These are phyloP conservation scores for Talaromyces marneffei DNA, from an alignment of 2,329 filamentous ascomycete species.

Conservation along the genomic window DNA sequence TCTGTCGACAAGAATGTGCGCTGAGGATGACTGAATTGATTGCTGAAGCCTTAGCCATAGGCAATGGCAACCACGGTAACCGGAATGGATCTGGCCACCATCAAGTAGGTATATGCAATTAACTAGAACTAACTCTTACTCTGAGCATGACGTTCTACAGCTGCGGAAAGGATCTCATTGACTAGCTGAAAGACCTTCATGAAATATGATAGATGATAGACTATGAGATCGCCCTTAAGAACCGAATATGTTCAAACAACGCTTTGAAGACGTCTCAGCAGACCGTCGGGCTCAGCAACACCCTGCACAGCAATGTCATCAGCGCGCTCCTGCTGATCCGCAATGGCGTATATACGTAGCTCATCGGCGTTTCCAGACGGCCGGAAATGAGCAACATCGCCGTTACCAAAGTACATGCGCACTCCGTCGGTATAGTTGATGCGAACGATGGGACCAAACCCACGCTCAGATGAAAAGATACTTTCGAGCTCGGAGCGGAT, in stretches of 20 bases:
- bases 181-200: no score
- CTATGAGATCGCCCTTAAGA: neutral
- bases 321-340: constrained; percentile 26
- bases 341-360: constrained; percentile 30
- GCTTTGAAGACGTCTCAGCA: constrained; percentile 23
- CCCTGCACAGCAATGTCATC: constrained; percentile 25
- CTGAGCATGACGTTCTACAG: no score
- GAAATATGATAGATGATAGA: neutral
- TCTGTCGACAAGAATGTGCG: constrained; percentile 15
- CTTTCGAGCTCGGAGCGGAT: constrained; percentile 23
- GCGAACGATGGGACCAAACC: constrained; percentile 22
- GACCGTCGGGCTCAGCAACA: constrained; percentile 24
- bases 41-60: constrained; percentile 11
- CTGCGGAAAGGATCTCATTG: no score
- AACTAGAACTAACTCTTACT: no score
- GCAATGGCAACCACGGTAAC: neutral
- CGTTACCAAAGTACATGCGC: constrained; percentile 27
- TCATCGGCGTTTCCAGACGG: constrained; percentile 32
- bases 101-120: no score
- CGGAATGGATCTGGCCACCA: no score
- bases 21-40: constrained; percentile 14
- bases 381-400: constrained; percentile 30
- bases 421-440: constrained; percentile 31
- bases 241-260: constrained; percentile 9
- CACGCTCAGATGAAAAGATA: constrained; percentile 24